A percentile compares a stretch with the other conserved stretches of the same genome.
Conservation (phyloP, 768 basidiomycete species). For the Plicaturopsis crispa region DNA sequence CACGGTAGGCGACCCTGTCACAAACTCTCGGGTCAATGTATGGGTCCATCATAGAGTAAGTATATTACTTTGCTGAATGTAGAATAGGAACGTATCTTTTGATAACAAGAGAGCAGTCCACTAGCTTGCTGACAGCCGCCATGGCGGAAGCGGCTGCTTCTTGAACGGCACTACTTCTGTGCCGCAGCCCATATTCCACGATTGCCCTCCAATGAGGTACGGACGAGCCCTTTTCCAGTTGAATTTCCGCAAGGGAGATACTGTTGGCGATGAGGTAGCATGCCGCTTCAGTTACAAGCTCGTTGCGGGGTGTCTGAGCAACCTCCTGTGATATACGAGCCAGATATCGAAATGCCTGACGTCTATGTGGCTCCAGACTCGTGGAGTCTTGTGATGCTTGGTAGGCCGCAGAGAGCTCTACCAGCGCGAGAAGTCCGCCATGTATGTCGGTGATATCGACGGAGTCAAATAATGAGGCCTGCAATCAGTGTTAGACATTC, state of each 20-base stretch:
- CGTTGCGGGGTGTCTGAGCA: slow-evolving; percentile 60
- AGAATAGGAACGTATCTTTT: slow-evolving; percentile 57
- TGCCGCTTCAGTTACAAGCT: slow-evolving; percentile 62
- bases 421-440: slow-evolving; percentile 70
- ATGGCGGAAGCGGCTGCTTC: slow-evolving; percentile 70
- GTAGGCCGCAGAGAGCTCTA: slow-evolving; percentile 64
- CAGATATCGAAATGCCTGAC: slow-evolving; percentile 62
- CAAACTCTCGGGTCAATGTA: slow-evolving; percentile 63
- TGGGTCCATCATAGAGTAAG: slow-evolving; percentile 6
- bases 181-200: slow-evolving; percentile 66
- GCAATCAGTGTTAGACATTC: neutral
- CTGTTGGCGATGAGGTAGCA: slow-evolving; percentile 64
- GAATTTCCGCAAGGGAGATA: slow-evolving; percentile 50
- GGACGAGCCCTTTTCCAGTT: slow-evolving; percentile 28
- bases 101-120: slow-evolving; percentile 56
- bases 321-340: slow-evolving; percentile 46
- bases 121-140: slow-evolving; percentile 58
- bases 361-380: no score
- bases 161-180: slow-evolving; percentile 57
- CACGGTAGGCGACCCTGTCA: slow-evolving; percentile 36
- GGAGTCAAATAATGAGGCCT: slow-evolving; percentile 55
- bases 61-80: slow-evolving; percentile 10
- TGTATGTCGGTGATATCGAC: slow-evolving; percentile 69
- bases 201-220: slow-evolving; percentile 61
- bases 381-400: slow-evolving; percentile 15